Percentiles rank a stretch among this genome's conserved stretches.
These are phyloP conservation scores for Solanum hybrid DNA, from an alignment of 305 asterid genomes.

Conservation along the genomic window DNA sequence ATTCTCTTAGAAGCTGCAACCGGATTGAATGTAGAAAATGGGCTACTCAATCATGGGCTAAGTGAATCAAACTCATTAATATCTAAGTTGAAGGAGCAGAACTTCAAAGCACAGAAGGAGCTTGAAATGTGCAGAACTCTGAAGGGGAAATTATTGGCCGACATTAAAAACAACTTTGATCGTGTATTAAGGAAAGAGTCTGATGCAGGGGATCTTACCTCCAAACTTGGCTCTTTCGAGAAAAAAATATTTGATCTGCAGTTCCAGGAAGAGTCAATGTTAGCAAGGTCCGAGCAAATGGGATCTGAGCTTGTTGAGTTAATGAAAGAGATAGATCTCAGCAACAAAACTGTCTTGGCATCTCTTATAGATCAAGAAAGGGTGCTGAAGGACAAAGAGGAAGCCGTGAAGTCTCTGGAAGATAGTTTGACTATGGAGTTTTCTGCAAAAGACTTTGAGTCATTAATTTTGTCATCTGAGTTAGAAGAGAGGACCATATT, in stretches of 20 bases:
- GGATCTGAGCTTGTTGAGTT: slow-evolving; percentile 65
- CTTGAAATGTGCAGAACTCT: slow-evolving; percentile 75
- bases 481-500: slow-evolving; percentile 35
- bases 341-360: slow-evolving; percentile 36
- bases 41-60: slow-evolving; percentile 72
- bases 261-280: slow-evolving; percentile 73
- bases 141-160: slow-evolving; percentile 74
- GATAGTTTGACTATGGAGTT: slow-evolving; percentile 42
- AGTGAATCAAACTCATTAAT: slow-evolving; percentile 62
- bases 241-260: slow-evolving; percentile 62
- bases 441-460: slow-evolving; percentile 54
- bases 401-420: slow-evolving; percentile 37
- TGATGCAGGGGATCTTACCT: slow-evolving; percentile 55
- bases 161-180: slow-evolving; percentile 58
- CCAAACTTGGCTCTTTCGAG: slow-evolving; percentile 58
- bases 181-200: slow-evolving; percentile 65
- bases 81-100: slow-evolving; percentile 73
- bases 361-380: slow-evolving; percentile 60
- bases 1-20: slow-evolving; percentile 67
- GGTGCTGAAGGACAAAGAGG: slow-evolving; percentile 52
- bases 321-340: slow-evolving; percentile 66
- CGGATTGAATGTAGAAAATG: slow-evolving; percentile 82
- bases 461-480: slow-evolving; percentile 45
- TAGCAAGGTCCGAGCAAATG: slow-evolving; percentile 66
- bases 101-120: slow-evolving; percentile 58